Evolutionary conservation across 139 green algal genomes (phyloP), one percentile per base, ranked within the genome.

Genomic region (Dunaliella sp.): DNA sequence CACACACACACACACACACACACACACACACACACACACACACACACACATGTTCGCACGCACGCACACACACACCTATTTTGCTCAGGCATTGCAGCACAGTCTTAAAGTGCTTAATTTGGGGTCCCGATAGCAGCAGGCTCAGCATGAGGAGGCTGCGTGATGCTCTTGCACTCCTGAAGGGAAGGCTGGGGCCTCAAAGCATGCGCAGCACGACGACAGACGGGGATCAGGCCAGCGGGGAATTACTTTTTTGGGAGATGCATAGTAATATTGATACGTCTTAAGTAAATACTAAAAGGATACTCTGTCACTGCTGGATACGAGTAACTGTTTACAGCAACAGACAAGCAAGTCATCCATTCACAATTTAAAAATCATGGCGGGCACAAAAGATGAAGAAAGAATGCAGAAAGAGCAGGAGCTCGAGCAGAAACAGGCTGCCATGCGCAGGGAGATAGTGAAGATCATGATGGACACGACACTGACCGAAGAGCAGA

Each of bases 401-500:
- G 73, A 78, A 32, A 78, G 22, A 2, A 22, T 33, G 73, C 73
- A 2, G 28, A 78, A 32, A 7, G 73, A 78, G 30, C 2, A 2
- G 30, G 73, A 78, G 73, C 26, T 36, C 2, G 73, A 32, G 36
- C 25, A 84, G 38, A 84, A 76, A 38, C 36, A 85, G 59, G 34
- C 76, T 2, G 30, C 36, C 28, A 90, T 30, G 85, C 90, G 38
- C 38, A 93, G 58, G 34, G 90, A n/a, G 89, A 97, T 98, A 58
- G 89, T 95, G 84, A 90, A 88, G 22, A 98, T 98, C 48, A 94
- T 95, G 77, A 72, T 73, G 1, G 94, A 98, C 82, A 80, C 84
- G 0, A 95, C 36, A 0, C 87, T 98, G 32, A 95, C 89, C 0
- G 95, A 98, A 0, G 91, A 77, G 0, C 93, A 98, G 36, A 98